Base-by-base conservation (phyloP, 768 basidiomycete genomes). In the Naganishia vaughanmartiniae region DNA sequence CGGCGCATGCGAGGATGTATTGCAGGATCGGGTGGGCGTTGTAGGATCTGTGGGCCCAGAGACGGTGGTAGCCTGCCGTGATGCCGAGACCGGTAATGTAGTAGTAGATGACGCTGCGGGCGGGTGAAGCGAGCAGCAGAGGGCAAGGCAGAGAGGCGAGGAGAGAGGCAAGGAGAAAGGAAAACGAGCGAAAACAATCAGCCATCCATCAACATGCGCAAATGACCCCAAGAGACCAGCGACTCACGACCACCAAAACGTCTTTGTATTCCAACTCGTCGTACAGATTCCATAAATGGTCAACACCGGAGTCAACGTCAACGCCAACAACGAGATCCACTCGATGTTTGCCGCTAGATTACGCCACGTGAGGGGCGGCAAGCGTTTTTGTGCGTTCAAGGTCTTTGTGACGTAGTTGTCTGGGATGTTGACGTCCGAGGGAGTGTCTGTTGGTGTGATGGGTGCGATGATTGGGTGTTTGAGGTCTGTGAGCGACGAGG, bases 41-140 rank as follows among this genome's bases (percentile, higher is more conserved):
- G 82, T 95, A 99, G 0, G 91, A 86, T 69, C 96, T 88, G 78
- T 99, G 96, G 12, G 96, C 91, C 93, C 94, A 99, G 0, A 98
- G 86, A 69, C 96, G 88, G 78, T 99, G 96, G 83, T 98, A 99
- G 14, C 96, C 95, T 69, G 81, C 69, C 42, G 66, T 84, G 86
- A 74, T 79, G 88, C 91, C 92, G 19, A 95, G 85, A 45, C 93
- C 95, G 10, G 90, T 90, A 81, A 89, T 90, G 73, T 89, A 82
- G 83, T 93, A 95, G 84, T 92, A 94, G 21, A 85, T 76, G 31
- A 86, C 79, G 21, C 60, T 63, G 39, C 7, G 60, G 11, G 39
- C n/a, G 39, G n/a, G 42, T 7, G 87, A 82, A 82, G 88, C 26
- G 30, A 30, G 28, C 48, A 10, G 14, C 5, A 36, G 24, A 36